Percentiles rank a stretch among this genome's conserved stretches.
Conservation (phyloP, 2,329 filamentous ascomycete species). For the Aspergillus pseudotamarii region DNA sequence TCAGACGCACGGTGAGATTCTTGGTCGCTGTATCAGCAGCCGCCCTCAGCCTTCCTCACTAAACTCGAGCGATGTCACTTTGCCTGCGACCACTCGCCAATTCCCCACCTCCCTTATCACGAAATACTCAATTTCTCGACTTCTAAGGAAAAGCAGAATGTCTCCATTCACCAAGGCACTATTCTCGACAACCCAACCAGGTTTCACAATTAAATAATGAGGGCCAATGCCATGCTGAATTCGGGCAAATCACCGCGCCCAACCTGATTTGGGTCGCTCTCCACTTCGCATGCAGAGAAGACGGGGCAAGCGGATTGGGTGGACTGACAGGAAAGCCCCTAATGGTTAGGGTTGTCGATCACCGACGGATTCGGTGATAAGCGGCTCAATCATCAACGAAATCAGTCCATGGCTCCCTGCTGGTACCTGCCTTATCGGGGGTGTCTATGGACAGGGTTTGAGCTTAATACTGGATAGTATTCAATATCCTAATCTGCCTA, state of each 20-base stretch:
- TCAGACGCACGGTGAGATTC: neutral
- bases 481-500: neutral
- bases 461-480: neutral
- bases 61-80: neutral
- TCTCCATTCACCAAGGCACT: neutral
- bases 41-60: neutral
- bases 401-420: neutral
- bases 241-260: neutral
- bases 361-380: neutral
- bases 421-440: neutral
- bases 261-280: neutral
- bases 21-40: neutral
- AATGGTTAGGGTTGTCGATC: conserved; percentile 4
- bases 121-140: neutral
- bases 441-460: neutral
- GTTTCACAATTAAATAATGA: neutral
- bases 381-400: neutral
- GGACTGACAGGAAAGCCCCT: neutral
- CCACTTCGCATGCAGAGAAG: neutral
- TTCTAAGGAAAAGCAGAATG: neutral
- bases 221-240: neutral
- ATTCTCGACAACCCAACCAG: neutral
- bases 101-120: neutral
- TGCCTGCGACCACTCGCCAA: neutral
- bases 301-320: neutral